Evolutionary conservation across 2,329 filamentous ascomycete species (phyloP), one percentile per base, ranked within the genome.

Genomic region (Zymoseptoria crescenta): DNA sequence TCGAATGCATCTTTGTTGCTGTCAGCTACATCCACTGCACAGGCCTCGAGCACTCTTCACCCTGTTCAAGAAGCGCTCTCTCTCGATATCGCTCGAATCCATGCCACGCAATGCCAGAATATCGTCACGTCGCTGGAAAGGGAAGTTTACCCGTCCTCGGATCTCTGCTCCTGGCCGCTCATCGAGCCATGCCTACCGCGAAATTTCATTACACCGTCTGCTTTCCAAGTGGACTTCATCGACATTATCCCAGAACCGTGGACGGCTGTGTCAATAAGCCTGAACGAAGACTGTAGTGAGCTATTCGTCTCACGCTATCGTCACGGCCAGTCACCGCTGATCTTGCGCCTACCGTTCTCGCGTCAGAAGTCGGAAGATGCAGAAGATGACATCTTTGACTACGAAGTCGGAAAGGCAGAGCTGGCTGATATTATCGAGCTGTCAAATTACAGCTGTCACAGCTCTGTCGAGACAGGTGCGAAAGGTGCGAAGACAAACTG

Each of bases 261-360:
- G 94, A 91, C 86, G 52, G 88, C 92, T 1, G 78, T 99, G 8
- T 97, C 92, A 0, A 77, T 99, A 51, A 88, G 88, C 0, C 75
- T 99, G 16, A 94, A 88, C 69, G 89, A 96, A 56, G 87, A 87
- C 65, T 83, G 81, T 48, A 88, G 90, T 57, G 94, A 97, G 70
- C 82, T 99, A 4, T 91, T 89, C 65, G 86, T 97, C 62, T 92
- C 90, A n/a, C 91, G 91, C 67, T 84, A 96, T 35, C 86, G 89
- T 63, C 81, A 85, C 8, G 85, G 84, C 1, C 83, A 88, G 55
- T 85, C 83, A 27, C 94, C 94, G 0, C 95, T 99, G 69, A 85
- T 96, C 56, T 79, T 99, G 55, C 87, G 92, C 5, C 79, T 99
- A 21, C 94, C 94, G 0, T 82, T 99, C 24, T 87, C 89, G 65